Conservation (phyloP, 2,329 filamentous ascomycete species). For the Fusarium multiceps region DNA sequence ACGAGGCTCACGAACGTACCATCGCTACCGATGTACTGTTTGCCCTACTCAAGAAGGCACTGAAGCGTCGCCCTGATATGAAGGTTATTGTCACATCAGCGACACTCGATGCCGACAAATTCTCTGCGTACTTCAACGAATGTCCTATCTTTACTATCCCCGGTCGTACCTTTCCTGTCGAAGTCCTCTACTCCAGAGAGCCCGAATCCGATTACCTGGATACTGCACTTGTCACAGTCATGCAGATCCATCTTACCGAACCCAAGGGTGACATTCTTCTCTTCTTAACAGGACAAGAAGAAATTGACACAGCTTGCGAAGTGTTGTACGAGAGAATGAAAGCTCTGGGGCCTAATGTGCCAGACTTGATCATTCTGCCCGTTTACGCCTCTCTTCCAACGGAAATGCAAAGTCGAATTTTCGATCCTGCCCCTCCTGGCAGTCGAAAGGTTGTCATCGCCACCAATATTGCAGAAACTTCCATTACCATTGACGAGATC, state of each 20-base stretch:
- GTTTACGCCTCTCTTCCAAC: constrained; percentile 95
- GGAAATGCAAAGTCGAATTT: constrained; percentile 94
- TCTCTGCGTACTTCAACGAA: constrained; percentile 94
- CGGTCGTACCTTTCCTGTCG: constrained; percentile 93
- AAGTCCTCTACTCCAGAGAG: constrained; percentile 93
- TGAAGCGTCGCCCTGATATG: constrained; percentile 85
- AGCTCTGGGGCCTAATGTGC: constrained; percentile 87
- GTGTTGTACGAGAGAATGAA: constrained; percentile 97
- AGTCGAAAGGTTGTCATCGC: constrained; percentile 95
- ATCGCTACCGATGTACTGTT: constrained; percentile 97
- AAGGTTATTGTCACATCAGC: constrained; percentile 97
- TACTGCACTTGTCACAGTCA: constrained; percentile 92
- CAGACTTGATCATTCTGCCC: constrained; percentile 90
- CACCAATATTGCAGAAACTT: constrained; percentile 98
- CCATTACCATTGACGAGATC: constrained; percentile 96
- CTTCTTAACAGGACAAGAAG: constrained; percentile 96
- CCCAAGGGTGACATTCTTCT: constrained; percentile 94
- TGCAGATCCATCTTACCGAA: constrained; percentile 97
- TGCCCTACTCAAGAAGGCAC: constrained; percentile 90
- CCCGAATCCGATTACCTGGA: constrained; percentile 97
- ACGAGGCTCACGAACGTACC: constrained; percentile 97
- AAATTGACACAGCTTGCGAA: constrained; percentile 95
- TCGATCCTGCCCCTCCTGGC: constrained; percentile 89
- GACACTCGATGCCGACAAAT: constrained; percentile 96
- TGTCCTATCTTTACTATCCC: constrained; percentile 98